Evolutionary conservation across 768 basidiomycete genomes (phyloP), one percentile per base, ranked within the genome.

Genomic region (Termitomyces sp.): DNA sequence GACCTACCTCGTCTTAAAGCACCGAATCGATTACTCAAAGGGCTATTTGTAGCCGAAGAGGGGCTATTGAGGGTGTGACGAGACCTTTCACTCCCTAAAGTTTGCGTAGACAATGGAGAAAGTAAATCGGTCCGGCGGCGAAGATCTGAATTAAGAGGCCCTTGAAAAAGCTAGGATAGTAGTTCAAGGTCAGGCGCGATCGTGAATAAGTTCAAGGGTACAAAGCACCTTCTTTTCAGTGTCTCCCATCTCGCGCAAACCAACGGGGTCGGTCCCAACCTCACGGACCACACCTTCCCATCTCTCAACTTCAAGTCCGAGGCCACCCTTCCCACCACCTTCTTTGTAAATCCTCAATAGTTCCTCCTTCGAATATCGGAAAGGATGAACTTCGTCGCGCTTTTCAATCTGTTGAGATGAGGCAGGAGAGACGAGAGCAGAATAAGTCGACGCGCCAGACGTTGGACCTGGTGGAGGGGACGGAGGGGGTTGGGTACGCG

Each of bases 281-380:
- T 93, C 92, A 59, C 87, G 85, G 28, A 93, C 90, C 64, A 95
- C 87, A 57, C 93, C 93, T 60, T 93, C 89, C 88, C 90, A 93
- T 62, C 88, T 80, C 72, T 93, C 93, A 14, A 94, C 91, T 73
- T 94, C 93, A 44, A 93, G 76, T 47, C 88, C 90, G 36, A 95
- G 80, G 48, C 85, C 86, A 62, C 85, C 82, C 66, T 80, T 85
- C 41, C 87, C 86, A 28, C 84, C 84, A 62, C 84, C 84, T 62
- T 93, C 91, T 71, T 81, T 88, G 71, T 90, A 94, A 61, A 95
- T 88, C 74, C 83, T 79, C 56, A 94, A 79, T 75, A 95, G 78
- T 55, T 93, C 91, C 66, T 93, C 91, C 73, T 87, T 93, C 5
- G 89, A 84, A 74, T 93, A 95, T 67, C 87, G 81, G 77, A 93